phyloP scores from a whole-genome alignment of 2,329 filamentous ascomycete species.

The Lachnellula willkommii region DNA sequence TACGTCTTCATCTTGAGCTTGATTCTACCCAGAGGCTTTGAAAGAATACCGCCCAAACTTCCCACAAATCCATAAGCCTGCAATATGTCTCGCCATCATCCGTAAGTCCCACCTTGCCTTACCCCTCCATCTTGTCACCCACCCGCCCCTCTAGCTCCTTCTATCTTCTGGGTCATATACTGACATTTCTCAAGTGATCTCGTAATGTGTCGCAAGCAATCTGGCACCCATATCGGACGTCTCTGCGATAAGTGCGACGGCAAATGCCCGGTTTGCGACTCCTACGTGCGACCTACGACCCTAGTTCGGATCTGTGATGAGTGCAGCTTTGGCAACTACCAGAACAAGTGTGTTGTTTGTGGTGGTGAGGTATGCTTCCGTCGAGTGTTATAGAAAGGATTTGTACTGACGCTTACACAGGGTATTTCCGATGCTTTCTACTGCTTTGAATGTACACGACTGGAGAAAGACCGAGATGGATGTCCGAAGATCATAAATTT shows the following conservation, averaged over 20 bases:
- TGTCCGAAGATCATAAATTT: conserved; percentile 99
- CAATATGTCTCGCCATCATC: conserved; percentile 46
- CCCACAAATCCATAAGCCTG: not conserved
- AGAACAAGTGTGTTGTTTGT: conserved; percentile 99
- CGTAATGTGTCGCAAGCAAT: conserved; percentile 99
- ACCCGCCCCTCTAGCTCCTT: not conserved
- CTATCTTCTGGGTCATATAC: conserved; percentile 7
- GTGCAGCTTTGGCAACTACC: conserved; percentile 99
- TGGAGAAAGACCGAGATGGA: conserved; percentile 95
- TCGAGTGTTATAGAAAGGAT: not conserved
- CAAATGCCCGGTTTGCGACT: conserved; percentile 98
- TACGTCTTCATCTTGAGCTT: not conserved
- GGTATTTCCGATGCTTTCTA: conserved; percentile 98
- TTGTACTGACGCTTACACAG: conserved; percentile 25
- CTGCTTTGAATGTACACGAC: conserved; percentile 94
- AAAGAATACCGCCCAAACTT: not conserved
- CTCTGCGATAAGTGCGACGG: conserved; percentile 99
- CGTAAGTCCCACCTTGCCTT: conserved; percentile 48
- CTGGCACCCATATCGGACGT: conserved; percentile 94
- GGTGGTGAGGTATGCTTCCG: conserved; percentile 61
- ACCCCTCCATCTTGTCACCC: not conserved
- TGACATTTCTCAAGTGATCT: conserved; percentile 60
- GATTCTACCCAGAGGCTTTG: not conserved
- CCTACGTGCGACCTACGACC: conserved; percentile 95
- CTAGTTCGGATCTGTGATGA: conserved; percentile 98